phyloP scores from a whole-genome alignment of 345 rosid species.

The Adansonia digitata region DNA sequence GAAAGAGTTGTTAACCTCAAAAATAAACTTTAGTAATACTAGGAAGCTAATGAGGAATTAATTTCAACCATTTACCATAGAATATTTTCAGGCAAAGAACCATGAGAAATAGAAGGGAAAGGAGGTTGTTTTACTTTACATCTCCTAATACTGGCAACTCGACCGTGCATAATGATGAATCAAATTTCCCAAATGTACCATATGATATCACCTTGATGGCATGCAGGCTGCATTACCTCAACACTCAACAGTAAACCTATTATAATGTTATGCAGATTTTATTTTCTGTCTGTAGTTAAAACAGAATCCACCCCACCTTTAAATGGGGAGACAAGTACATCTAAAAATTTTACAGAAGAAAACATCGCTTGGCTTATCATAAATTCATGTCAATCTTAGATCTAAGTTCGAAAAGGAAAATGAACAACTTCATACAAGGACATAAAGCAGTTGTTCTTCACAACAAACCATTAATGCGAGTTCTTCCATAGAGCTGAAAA shows the following conservation, averaged over 20 bases:
- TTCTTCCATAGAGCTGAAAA: not conserved
- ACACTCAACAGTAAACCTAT: not conserved
- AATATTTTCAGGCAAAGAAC: not conserved
- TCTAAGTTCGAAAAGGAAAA: not conserved
- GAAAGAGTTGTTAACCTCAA: slow-evolving; percentile 1
- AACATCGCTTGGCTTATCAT: not conserved
- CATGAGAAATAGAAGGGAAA: not conserved
- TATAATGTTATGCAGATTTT: not conserved
- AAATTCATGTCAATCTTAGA: not conserved
- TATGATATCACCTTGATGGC: not conserved
- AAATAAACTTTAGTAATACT: not conserved
- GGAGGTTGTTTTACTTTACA: not conserved
- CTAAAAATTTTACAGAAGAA: not conserved
- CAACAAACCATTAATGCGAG: not conserved
- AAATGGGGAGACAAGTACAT: slow-evolving; percentile 2
- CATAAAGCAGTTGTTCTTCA: not conserved
- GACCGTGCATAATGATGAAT: not conserved
- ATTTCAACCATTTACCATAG: not conserved
- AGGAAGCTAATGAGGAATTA: not conserved
- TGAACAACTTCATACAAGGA: not conserved
- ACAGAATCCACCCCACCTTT: not conserved
- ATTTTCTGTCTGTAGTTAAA: not conserved
- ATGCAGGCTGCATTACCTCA: not conserved
- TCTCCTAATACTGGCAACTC: not conserved
- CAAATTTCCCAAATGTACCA: not conserved